Conservation (phyloP, 176 grass and related monocot genomes). For the Cenchrus purpureus region DNA sequence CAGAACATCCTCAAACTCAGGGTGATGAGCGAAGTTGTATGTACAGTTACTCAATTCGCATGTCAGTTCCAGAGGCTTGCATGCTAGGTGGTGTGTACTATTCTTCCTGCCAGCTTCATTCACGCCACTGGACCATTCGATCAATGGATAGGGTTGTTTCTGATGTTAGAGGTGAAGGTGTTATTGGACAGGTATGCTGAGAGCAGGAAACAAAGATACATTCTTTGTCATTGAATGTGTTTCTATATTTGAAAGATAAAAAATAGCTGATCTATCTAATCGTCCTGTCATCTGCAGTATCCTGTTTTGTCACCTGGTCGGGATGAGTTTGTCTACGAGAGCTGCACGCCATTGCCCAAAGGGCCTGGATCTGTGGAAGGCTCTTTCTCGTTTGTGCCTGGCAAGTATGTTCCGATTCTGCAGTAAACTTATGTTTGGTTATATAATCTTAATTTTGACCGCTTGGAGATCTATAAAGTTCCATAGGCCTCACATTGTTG, state of each 20-base stretch:
- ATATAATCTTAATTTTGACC: neutral
- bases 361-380: constrained; percentile 82
- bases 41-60: constrained; percentile 78
- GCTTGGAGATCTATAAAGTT: neutral
- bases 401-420: constrained; percentile 59
- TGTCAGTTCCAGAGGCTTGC: constrained; percentile 89
- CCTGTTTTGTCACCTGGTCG: constrained; percentile 62
- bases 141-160: constrained; percentile 45
- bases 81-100: constrained; percentile 70
- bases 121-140: constrained; percentile 81
- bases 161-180: constrained; percentile 73
- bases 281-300: constrained; percentile 59
- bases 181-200: constrained; percentile 76
- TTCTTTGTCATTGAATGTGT: neutral
- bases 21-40: neutral
- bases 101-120: constrained; percentile 78
- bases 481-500: neutral
- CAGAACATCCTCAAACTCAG: constrained; percentile 49
- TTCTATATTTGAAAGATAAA: neutral
- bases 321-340: constrained; percentile 95
- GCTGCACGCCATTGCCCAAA: constrained; percentile 54
- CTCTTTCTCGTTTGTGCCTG: constrained; percentile 86
- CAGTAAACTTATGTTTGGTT: neutral
- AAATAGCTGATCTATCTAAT: neutral
- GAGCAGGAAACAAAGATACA: neutral